Conservation (phyloP, 2,329 filamentous ascomycete species). For the Verticillium klebahnii region DNA sequence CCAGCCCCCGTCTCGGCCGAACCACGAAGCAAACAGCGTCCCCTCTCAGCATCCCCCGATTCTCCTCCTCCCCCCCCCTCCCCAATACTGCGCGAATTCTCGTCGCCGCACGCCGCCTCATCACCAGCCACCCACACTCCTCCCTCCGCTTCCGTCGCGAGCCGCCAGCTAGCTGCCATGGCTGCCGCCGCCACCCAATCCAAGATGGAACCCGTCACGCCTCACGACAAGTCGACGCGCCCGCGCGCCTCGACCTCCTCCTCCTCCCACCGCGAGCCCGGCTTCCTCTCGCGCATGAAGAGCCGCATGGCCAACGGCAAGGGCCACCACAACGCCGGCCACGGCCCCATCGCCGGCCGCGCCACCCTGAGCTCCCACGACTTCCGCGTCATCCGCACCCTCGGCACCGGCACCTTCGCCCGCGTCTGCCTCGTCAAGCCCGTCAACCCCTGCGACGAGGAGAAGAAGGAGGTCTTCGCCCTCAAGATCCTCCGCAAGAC, state of each 20-base stretch:
- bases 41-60: not conserved
- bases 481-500: constrained; percentile 74
- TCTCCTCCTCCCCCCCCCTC: not conserved
- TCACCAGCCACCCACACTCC: not conserved
- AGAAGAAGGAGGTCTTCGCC: constrained; percentile 66
- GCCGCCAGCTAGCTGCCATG: not conserved
- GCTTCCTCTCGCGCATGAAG: constrained; percentile 2
- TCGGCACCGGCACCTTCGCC: constrained; percentile 77
- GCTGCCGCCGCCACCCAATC: not conserved
- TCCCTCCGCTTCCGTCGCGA: not conserved
- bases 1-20: not conserved
- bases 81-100: not conserved
- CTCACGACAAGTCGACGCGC: not conserved
- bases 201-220: not conserved
- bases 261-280: not conserved
- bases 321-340: constrained; percentile 8
- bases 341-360: constrained; percentile 9
- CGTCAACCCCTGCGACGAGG: constrained; percentile 44
- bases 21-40: not conserved
- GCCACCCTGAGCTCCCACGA: constrained; percentile 44
- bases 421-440: constrained; percentile 74
- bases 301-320: constrained; percentile 5
- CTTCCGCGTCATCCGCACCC: constrained; percentile 69
- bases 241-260: not conserved
- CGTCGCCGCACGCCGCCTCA: not conserved